These are phyloP conservation scores for Pyrenochaeta sp. DNA, from an alignment of 2,329 filamentous ascomycete genomes.

Conservation along the genomic window DNA sequence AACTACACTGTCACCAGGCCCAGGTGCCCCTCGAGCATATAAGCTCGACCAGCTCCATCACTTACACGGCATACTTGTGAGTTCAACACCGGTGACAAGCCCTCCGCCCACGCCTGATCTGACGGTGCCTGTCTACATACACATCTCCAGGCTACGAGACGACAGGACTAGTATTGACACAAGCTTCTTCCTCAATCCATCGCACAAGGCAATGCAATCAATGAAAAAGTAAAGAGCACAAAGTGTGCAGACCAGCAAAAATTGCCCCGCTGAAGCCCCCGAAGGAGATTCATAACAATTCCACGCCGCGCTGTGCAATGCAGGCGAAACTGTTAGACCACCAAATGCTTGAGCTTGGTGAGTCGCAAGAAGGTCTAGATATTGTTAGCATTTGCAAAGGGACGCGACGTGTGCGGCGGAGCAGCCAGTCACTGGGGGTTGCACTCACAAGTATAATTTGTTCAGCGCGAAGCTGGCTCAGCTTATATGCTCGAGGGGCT, in stretches of 20 bases:
- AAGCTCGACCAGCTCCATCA: neutral
- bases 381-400: neutral
- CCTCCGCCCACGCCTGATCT: no score
- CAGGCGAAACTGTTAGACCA: slow-evolving; percentile 40
- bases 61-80: no score
- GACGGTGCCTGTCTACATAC: no score
- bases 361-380: slow-evolving; percentile 42
- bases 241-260: slow-evolving; percentile 31
- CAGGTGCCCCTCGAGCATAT: neutral
- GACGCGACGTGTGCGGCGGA: neutral
- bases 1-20: neutral
- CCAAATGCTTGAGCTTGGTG: slow-evolving; percentile 39
- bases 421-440: neutral
- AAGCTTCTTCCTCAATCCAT: slow-evolving; percentile 48
- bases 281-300: slow-evolving; percentile 43
- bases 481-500: neutral
- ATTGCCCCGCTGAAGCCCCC: slow-evolving; percentile 43
- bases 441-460: neutral
- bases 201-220: slow-evolving; percentile 41
- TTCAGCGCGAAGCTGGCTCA: neutral
- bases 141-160: no score
- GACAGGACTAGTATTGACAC: neutral
- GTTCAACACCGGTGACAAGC: no score
- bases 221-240: slow-evolving; percentile 52
- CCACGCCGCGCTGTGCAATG: slow-evolving; percentile 50